These are phyloP conservation scores for Garcileccinum viscosum DNA, from an alignment of 1,284 basidiomycete genomes.

Conservation along the genomic window DNA sequence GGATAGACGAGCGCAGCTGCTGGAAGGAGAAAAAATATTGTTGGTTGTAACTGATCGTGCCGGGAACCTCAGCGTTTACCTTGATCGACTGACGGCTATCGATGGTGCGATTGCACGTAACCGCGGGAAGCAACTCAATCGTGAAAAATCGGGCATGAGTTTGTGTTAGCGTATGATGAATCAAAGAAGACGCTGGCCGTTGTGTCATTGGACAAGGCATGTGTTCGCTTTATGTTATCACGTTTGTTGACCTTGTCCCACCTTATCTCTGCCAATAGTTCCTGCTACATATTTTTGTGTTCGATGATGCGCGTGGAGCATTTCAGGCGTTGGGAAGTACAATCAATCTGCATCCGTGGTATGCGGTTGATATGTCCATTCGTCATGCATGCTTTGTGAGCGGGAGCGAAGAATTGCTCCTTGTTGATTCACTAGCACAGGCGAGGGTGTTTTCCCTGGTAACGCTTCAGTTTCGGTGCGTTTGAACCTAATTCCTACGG, in stretches of 20 bases:
- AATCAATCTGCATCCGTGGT: slow-evolving; percentile 53
- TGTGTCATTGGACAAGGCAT: slow-evolving; percentile 48
- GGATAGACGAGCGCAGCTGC: slow-evolving; percentile 44
- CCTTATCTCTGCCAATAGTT: slow-evolving; percentile 33
- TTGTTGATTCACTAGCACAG: slow-evolving; percentile 49
- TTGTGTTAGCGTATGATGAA: slow-evolving; percentile 57
- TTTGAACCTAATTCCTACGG: background rate
- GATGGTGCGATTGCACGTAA: slow-evolving; percentile 37
- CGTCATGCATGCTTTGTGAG: slow-evolving; percentile 42
- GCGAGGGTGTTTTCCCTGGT: slow-evolving; percentile 57
- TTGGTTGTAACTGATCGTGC: slow-evolving; percentile 46
- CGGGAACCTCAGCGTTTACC: slow-evolving; percentile 44
- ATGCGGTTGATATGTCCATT: slow-evolving; percentile 38
- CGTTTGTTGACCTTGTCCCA: background rate
- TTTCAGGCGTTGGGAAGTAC: slow-evolving; percentile 46
- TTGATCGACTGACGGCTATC: slow-evolving; percentile 44
- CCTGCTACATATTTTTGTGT: slow-evolving; percentile 50
- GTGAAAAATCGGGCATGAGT: slow-evolving; percentile 50
- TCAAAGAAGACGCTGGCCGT: slow-evolving; percentile 51
- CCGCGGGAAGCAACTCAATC: slow-evolving; percentile 43
- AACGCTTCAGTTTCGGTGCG: slow-evolving; percentile 57
- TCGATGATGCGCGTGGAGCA: slow-evolving; percentile 45
- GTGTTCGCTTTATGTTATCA: background rate
- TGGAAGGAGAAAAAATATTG: slow-evolving; percentile 48
- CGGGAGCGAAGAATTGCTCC: slow-evolving; percentile 55